Percentiles rank a stretch among this genome's conserved stretches.
phyloP scores from a whole-genome alignment of 2,329 filamentous ascomycete species.

The Fusarium proliferatum region DNA sequence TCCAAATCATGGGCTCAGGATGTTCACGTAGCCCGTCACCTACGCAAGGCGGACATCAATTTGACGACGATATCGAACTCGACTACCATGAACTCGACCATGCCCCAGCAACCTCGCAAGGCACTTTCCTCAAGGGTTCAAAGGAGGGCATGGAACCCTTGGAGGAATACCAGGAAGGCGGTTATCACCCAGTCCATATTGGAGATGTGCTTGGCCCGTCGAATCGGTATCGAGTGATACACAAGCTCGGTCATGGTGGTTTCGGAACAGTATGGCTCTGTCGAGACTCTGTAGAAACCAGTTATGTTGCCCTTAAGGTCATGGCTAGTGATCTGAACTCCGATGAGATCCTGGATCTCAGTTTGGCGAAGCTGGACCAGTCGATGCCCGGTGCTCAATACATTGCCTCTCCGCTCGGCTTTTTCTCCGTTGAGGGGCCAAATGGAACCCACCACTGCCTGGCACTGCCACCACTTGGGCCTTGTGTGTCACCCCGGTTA shows the following conservation, averaged over 20 bases:
- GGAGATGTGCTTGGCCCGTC: not conserved
- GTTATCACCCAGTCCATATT: conserved; percentile 21
- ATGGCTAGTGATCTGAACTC: not conserved
- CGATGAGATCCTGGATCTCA: not conserved
- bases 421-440: not conserved
- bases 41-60: not conserved
- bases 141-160: conserved; percentile 2
- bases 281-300: accelerated
- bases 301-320: conserved; percentile 2
- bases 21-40: not conserved
- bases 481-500: conserved; percentile 32
- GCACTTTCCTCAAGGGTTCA: conserved; percentile 1
- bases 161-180: conserved; percentile 10
- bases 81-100: not conserved
- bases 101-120: not conserved
- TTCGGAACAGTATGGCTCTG: conserved; percentile 21
- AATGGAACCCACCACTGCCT: conserved; percentile 45
- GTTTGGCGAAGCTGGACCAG: not conserved
- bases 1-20: not conserved
- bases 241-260: conserved; percentile 28
- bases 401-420: not conserved
- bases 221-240: conserved; percentile 4
- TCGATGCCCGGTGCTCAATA: not conserved
- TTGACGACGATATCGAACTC: not conserved
- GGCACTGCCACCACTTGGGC: conserved; percentile 45